These are phyloP conservation scores for Venustampulla echinocandica DNA, from an alignment of 495 filamentous ascomycete species.

Conservation along the genomic window DNA sequence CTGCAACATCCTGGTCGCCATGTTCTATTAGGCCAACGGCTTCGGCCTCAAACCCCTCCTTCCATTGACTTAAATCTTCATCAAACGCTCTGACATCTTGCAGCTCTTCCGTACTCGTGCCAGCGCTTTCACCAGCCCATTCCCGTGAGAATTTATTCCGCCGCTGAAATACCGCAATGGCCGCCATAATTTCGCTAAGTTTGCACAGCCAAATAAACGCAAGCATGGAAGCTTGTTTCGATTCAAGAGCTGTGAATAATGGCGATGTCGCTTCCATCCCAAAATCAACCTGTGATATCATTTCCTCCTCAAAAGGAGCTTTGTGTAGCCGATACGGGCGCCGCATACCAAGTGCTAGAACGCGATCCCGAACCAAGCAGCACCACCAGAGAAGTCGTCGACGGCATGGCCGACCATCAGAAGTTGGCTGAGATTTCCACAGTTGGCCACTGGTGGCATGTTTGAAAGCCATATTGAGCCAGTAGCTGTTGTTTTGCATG, in stretches of 20 bases:
- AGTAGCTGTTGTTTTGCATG: conserved; percentile 15
- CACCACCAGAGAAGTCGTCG: conserved; percentile 12
- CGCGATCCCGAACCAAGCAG: conserved; percentile 12
- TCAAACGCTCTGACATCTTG: conserved; percentile 3
- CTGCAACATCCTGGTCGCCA: conserved; percentile 1
- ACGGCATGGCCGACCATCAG: background rate
- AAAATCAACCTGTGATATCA: conserved; percentile 11
- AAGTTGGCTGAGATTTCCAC: background rate
- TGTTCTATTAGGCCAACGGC: background rate
- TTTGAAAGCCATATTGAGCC: conserved; percentile 12
- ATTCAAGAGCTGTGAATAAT: conserved; percentile 2
- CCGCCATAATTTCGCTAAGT: conserved; percentile 9
- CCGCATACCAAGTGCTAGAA: conserved; percentile 12
- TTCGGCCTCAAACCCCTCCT: conserved; percentile 2
- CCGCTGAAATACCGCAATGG: conserved; percentile 5
- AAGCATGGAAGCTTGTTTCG: conserved; percentile 1
- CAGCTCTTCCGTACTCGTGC: background rate
- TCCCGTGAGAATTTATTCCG: conserved; percentile 3
- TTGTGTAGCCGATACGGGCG: conserved; percentile 10
- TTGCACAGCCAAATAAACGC: conserved; percentile 14
- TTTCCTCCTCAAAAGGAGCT: conserved; percentile 1
- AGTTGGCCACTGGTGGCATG: conserved; percentile 4
- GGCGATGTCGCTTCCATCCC: conserved; percentile 6
- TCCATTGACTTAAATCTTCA: conserved; percentile 1
- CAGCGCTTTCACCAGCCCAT: conserved; percentile 1